phyloP scores from a whole-genome alignment of 208 protist species.

The Leishmania guyanensis region DNA sequence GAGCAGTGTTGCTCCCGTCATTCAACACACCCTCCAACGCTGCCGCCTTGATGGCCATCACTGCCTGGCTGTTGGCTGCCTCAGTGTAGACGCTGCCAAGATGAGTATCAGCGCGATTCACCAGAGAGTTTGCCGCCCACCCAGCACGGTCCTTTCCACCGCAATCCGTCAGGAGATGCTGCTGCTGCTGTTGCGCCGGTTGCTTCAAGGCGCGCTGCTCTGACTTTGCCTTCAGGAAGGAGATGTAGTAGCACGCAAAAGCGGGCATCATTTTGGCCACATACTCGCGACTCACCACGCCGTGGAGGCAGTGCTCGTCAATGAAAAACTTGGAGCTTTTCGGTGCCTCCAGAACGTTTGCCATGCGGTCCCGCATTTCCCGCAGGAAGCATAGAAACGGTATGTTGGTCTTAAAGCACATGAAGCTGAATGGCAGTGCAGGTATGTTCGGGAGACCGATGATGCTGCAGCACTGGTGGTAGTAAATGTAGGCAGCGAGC shows the following conservation, averaged over 20 bases:
- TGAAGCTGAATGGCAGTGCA: slow-evolving; percentile 28
- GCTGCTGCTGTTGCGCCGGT: not conserved
- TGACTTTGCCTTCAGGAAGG: slow-evolving; percentile 33
- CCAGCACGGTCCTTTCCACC: slow-evolving; percentile 5
- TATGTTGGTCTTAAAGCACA: slow-evolving; percentile 70
- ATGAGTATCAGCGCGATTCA: not conserved
- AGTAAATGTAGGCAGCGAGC: slow-evolving; percentile 55
- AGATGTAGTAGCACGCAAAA: slow-evolving; percentile 39
- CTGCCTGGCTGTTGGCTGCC: not conserved
- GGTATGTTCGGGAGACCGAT: slow-evolving; percentile 41
- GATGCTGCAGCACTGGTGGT: slow-evolving; percentile 43
- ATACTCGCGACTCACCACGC: slow-evolving; percentile 25
- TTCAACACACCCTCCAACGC: not conserved
- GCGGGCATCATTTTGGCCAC: slow-evolving; percentile 28
- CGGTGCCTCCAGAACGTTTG: slow-evolving; percentile 23
- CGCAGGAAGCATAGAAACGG: slow-evolving; percentile 79
- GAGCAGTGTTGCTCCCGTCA: not conserved
- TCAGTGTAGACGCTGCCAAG: not conserved
- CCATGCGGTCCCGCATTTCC: slow-evolving; percentile 55
- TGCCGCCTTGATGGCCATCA: not conserved
- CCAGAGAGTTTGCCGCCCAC: not conserved
- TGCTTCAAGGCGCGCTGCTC: slow-evolving; percentile 35
- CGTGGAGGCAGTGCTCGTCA: slow-evolving; percentile 45
- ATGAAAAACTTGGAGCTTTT: slow-evolving; percentile 37
- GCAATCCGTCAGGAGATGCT: not conserved